These are phyloP conservation scores for Gossypium davidsonii DNA, from an alignment of 441 rosid species.

Conservation along the genomic window DNA sequence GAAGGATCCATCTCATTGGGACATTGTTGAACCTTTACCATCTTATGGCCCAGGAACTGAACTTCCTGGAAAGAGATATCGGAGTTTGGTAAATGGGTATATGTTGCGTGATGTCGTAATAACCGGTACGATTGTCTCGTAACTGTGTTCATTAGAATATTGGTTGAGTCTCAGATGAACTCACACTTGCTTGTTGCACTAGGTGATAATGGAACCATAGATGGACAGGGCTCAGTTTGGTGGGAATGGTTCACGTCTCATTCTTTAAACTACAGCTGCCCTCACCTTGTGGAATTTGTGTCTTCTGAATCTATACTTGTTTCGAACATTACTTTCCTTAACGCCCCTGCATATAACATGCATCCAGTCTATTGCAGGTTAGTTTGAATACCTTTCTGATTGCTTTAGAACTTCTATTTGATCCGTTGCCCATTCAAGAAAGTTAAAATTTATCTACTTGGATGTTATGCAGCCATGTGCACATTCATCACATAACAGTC, in stretches of 20 bases:
- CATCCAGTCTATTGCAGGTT: constrained; percentile 92
- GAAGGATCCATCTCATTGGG: constrained; percentile 82
- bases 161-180: neutral
- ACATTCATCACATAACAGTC: constrained; percentile 53
- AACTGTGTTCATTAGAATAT: neutral
- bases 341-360: constrained; percentile 75
- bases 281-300: constrained; percentile 73
- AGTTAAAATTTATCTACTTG: constrained; percentile 8
- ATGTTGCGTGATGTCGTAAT: constrained; percentile 66
- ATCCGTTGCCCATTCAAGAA: neutral
- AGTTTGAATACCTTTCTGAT: neutral
- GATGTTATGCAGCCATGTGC: constrained; percentile 46
- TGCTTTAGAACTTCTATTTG: neutral
- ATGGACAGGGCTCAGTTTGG: constrained; percentile 92
- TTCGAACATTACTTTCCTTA: constrained; percentile 71
- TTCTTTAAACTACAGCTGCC: constrained; percentile 73
- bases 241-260: constrained; percentile 67
- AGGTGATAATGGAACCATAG: constrained; percentile 90
- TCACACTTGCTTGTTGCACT: constrained; percentile 2
- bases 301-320: constrained; percentile 50
- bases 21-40: constrained; percentile 60
- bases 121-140: constrained; percentile 41
- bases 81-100: constrained; percentile 77
- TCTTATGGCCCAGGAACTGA: constrained; percentile 85
- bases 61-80: constrained; percentile 63